Conservation (phyloP, 2,329 filamentous ascomycete species). For the Aspergillus costaricaensis region DNA sequence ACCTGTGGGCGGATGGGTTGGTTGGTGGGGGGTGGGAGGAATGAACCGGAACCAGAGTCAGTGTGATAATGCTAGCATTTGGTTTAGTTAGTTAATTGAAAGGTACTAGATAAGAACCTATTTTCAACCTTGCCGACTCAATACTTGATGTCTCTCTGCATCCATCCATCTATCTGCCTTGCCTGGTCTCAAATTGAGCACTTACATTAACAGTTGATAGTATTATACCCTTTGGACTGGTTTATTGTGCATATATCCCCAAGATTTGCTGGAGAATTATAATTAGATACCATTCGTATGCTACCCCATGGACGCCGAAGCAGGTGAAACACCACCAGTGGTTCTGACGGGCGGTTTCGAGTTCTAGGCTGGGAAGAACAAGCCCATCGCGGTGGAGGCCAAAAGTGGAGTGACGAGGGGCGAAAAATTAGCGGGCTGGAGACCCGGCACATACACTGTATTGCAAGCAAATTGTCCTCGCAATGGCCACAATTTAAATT, state of each 20-base stretch:
- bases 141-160: too few relatives aligned
- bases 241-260: background rate
- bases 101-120: background rate
- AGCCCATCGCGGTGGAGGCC: slow-evolving; percentile 7
- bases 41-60: slow-evolving; percentile 10
- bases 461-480: background rate
- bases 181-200: background rate
- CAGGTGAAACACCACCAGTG: slow-evolving; percentile 19
- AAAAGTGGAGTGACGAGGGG: slow-evolving; percentile 3
- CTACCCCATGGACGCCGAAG: slow-evolving; percentile 3
- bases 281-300: background rate
- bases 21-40: slow-evolving; percentile 4
- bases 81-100: too few relatives aligned
- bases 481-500: background rate
- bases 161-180: background rate
- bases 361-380: slow-evolving; percentile 17
- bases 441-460: background rate
- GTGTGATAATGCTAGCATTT: background rate
- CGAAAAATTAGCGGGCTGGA: background rate
- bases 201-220: too few relatives aligned
- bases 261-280: background rate
- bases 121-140: background rate
- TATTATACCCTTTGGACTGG: too few relatives aligned
- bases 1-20: background rate
- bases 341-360: slow-evolving; percentile 21